Evolutionary conservation across 257 asterid species (phyloP), one percentile per base, ranked within the genome.

Genomic region (Capsicum baccatum): DNA sequence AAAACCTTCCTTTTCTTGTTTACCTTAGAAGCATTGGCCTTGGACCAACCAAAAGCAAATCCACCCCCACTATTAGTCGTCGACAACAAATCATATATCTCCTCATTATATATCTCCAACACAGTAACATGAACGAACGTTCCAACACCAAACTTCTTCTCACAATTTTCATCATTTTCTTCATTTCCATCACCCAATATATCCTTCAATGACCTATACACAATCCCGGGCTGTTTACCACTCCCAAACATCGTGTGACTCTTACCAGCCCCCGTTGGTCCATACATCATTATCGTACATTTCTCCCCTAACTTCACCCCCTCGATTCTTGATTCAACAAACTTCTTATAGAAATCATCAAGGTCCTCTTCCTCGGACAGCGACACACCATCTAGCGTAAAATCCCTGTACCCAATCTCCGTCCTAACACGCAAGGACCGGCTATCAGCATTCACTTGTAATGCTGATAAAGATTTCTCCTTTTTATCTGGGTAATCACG

Each of bases 201-300:
- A 64, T 92, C 97, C 84, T 89, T 94, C 91, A 96, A 84, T 0
- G 99, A 91, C 74, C 85, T 92, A 16, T 96, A 94, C 52, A 96
- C 99, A 47, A 96, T 93, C 50, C 99, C 99, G 0, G 94, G 97
- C 83, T 90, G 93, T 59, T 88, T 93, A 54, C 79, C 57, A 83
- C 94, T 89, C 35, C 99, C 99, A 63, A 96, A 96, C 99, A 96
- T 96, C 0, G 98, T 96, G 74, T 96, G 98, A 58, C 98, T 93
- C 89, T 96, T 96, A 2, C 99, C 99, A 2, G 99, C 91, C 13
- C 99, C 99, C 4, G 99, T 93, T 2, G 98, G 99, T 0, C 99
- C 99, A 58, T 96, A 96, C 99, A 94, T 94, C 98, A 96, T 94
- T 0, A 96, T 88, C 0, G 99, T 94, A n/a, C 99, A 96, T 79